A percentile compares a stretch with the other conserved stretches of the same genome.
Conservation (phyloP, 306 rosid species). For the Carpinus fangiana region DNA sequence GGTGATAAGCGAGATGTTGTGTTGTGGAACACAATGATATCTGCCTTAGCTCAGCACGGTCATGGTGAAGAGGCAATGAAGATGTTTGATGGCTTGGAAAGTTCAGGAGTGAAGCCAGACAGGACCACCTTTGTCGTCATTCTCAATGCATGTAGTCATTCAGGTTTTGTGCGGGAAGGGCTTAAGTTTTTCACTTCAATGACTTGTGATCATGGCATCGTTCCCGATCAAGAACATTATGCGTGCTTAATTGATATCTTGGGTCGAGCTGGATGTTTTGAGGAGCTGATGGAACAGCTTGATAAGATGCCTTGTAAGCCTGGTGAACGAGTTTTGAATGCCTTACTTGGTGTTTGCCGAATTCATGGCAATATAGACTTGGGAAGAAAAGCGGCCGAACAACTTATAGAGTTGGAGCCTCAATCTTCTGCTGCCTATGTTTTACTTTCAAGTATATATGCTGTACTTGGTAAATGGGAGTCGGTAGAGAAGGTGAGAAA, state of each 20-base stretch:
- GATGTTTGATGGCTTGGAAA: slow-evolving; percentile 55
- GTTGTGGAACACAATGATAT: slow-evolving; percentile 78
- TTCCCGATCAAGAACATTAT: slow-evolving; percentile 79
- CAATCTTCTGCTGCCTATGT: slow-evolving; percentile 53
- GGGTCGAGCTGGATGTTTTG: slow-evolving; percentile 55
- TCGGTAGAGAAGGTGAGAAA: slow-evolving; percentile 53
- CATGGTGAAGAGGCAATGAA: slow-evolving; percentile 52
- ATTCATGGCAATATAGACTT: slow-evolving; percentile 48
- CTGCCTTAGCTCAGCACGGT: slow-evolving; percentile 68
- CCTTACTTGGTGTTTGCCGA: slow-evolving; percentile 60
- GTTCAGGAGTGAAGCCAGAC: slow-evolving; percentile 62
- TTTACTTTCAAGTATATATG: slow-evolving; percentile 64
- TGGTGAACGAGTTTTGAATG: slow-evolving; percentile 52
- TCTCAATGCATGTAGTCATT: slow-evolving; percentile 75
- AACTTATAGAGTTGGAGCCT: slow-evolving; percentile 58
- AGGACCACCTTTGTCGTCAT: slow-evolving; percentile 56
- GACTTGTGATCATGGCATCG: slow-evolving; percentile 44
- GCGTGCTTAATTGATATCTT: slow-evolving; percentile 73
- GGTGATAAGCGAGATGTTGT: slow-evolving; percentile 61
- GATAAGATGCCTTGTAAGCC: slow-evolving; percentile 52
- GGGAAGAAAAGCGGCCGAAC: slow-evolving; percentile 62
- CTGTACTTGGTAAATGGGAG: slow-evolving; percentile 62
- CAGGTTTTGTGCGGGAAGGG: slow-evolving; percentile 76
- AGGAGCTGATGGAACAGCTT: slow-evolving; percentile 46
- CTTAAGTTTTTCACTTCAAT: slow-evolving; percentile 61